Evolutionary conservation across 1,284 basidiomycete genomes (phyloP).

Genomic region (Puccinia polysora): DNA sequence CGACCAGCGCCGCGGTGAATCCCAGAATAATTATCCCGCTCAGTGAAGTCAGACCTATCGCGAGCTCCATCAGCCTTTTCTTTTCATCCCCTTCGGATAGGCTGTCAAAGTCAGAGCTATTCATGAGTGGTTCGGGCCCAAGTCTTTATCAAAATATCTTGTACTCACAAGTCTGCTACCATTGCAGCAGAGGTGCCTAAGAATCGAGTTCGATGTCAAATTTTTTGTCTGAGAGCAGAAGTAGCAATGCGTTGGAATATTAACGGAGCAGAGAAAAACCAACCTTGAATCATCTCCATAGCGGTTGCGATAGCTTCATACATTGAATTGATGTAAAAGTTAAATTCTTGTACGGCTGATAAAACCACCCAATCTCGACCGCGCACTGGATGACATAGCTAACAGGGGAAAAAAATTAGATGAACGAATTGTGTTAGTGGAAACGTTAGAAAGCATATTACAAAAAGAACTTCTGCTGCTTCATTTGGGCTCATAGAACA

Average conservation of each 20-base stretch:
- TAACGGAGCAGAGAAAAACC: not conserved
- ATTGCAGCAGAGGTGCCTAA: slow-evolving; percentile 15
- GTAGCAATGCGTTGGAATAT: too few species aligned
- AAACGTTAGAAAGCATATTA: not conserved
- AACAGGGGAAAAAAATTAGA: not conserved
- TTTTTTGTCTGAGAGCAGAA: not conserved
- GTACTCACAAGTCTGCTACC: slow-evolving; percentile 22
- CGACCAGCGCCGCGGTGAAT: not conserved
- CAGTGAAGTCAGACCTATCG: not conserved
- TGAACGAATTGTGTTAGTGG: not conserved
- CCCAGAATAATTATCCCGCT: not conserved
- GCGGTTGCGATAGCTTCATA: slow-evolving; percentile 24
- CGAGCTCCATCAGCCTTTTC: not conserved
- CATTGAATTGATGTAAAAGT: slow-evolving; percentile 25
- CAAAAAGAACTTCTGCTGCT: too few species aligned
- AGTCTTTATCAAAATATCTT: not conserved
- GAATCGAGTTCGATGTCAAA: not conserved
- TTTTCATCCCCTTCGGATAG: not conserved
- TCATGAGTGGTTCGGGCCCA: not conserved
- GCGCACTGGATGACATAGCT: slow-evolving; percentile 23
- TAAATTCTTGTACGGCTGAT: slow-evolving; percentile 25
- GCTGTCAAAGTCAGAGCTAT: not conserved
- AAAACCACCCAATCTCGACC: slow-evolving; percentile 31
- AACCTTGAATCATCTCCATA: slow-evolving; percentile 21
- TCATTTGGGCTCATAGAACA: too few species aligned